Base-by-base conservation (phyloP, 345 rosid genomes). In the Rhodamnia argentea region DNA sequence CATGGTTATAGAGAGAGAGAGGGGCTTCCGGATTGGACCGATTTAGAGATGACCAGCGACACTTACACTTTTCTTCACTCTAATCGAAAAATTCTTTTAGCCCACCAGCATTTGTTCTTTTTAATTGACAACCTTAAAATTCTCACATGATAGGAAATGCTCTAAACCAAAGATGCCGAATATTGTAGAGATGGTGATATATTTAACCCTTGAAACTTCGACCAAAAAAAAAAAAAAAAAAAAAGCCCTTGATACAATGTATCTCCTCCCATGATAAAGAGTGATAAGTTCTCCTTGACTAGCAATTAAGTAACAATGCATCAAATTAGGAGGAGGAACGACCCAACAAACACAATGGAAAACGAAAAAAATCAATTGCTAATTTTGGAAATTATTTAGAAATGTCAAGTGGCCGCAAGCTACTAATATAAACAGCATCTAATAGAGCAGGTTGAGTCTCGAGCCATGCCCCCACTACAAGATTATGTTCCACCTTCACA, bases 21-120 rank as follows among this genome's bases (percentile, higher is more conserved):
- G 55, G 2, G 55, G 20, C 18, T 53, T 16, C 20, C 7, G 7
- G 20, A 52, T 4, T 14, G 10, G 26, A 55, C 24, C 26, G 23
- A 7, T 5, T 23, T 13, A 57, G 0, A 57, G 81, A 70, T 6
- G 23, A 37, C 24, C 26, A 2, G 2, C 7, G 1, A 37, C 0
- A 2, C 47, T 32, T 64, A 16, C 24, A 32, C 12, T 70, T 70
- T 10, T 18, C 13, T 1, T 0, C 2, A 12, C 78, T 37, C 44
- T 16, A 32, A 32, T 0, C 24, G 0, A 70, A 70, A 18, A 9
- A 4, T 37, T 37, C 47, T 18, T 70, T 70, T 37, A 70, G 78
- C 11, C 13, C 22, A 5, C 10, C 3, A 0, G 1, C 10, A 20
- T 70, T 32, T 18, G 18, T 32, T 37, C 47, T 2, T 70, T 32